Conservation (phyloP, 2,329 filamentous ascomycete species). For the Diplodia mutila region DNA sequence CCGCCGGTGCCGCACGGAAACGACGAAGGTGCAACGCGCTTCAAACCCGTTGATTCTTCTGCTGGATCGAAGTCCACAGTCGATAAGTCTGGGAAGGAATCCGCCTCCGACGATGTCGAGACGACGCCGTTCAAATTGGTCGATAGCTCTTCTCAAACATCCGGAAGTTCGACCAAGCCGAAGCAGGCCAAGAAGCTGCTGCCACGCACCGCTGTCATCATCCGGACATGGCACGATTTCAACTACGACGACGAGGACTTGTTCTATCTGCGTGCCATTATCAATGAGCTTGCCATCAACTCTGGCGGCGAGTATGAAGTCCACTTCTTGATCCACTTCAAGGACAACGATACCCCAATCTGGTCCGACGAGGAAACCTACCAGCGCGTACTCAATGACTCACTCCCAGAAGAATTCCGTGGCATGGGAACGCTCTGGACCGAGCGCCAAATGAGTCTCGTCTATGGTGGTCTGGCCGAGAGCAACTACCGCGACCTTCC, state of each 20-base stretch:
- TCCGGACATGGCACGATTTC: slow-evolving; percentile 82
- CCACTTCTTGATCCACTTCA: slow-evolving; percentile 84
- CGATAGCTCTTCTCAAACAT: slow-evolving; percentile 1
- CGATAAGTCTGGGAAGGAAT: slow-evolving; percentile 16
- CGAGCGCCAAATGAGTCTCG: slow-evolving; percentile 58
- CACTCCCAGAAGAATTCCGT: slow-evolving; percentile 53
- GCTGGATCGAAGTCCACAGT: neutral
- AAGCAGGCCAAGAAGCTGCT: slow-evolving; percentile 42
- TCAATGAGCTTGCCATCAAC: slow-evolving; percentile 75
- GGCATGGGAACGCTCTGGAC: slow-evolving; percentile 59
- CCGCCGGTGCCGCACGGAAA: slow-evolving; percentile 2
- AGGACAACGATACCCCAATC: slow-evolving; percentile 76
- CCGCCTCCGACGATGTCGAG: slow-evolving; percentile 29
- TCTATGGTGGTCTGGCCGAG: slow-evolving; percentile 56
- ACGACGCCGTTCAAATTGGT: slow-evolving; percentile 29
- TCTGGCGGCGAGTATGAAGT: slow-evolving; percentile 82
- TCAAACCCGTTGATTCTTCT: neutral
- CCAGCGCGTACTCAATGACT: slow-evolving; percentile 62
- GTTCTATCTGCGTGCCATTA: slow-evolving; percentile 78
- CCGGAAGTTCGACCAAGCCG: slow-evolving; percentile 19
- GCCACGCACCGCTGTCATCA: slow-evolving; percentile 74
- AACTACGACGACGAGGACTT: slow-evolving; percentile 79
- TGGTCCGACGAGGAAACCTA: slow-evolving; percentile 79
- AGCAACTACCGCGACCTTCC: slow-evolving; percentile 62
- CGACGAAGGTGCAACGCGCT: slow-evolving; percentile 11